Evolutionary conservation across 2,329 filamentous ascomycete genomes (phyloP).

Genomic region (Sporothrix dimorphospora): DNA sequence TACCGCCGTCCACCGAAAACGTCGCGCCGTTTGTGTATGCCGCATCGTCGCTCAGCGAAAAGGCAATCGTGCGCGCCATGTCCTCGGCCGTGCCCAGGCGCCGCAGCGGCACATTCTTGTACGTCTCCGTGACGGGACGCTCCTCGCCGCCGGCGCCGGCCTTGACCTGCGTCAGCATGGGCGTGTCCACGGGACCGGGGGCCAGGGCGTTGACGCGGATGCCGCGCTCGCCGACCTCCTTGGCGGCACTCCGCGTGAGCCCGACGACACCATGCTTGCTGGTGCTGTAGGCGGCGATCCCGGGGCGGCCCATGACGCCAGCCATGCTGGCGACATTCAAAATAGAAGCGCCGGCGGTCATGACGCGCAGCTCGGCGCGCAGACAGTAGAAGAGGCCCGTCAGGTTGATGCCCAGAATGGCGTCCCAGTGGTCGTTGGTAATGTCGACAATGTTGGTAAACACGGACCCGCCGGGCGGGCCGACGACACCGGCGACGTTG

Average conservation of each 20-base stretch:
- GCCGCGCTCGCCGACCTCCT: slow-evolving; percentile 47
- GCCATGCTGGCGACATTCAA: slow-evolving; percentile 31
- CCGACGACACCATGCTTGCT: slow-evolving; percentile 46
- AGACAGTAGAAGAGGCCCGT: slow-evolving; percentile 56
- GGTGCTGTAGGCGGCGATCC: slow-evolving; percentile 45
- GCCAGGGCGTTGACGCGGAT: slow-evolving; percentile 47
- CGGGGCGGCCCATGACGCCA: slow-evolving; percentile 40
- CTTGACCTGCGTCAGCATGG: slow-evolving; percentile 17
- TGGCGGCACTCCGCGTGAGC: slow-evolving; percentile 43
- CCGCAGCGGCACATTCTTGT: slow-evolving; percentile 19
- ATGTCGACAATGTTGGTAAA: slow-evolving; percentile 46
- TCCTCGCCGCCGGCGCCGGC: neutral
- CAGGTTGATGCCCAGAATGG: slow-evolving; percentile 53
- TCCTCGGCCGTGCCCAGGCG: slow-evolving; percentile 18
- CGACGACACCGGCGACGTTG: slow-evolving; percentile 57
- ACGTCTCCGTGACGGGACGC: slow-evolving; percentile 11
- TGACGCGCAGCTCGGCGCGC: slow-evolving; percentile 39
- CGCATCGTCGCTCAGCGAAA: slow-evolving; percentile 21
- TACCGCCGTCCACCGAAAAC: slow-evolving; percentile 15
- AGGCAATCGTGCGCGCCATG: slow-evolving; percentile 18
- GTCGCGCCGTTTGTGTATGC: slow-evolving; percentile 10
- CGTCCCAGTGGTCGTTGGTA: slow-evolving; percentile 53
- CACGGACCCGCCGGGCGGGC: slow-evolving; percentile 43
- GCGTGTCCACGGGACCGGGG: slow-evolving; percentile 15
- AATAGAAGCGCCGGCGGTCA: slow-evolving; percentile 40